A percentile compares a stretch with the other conserved stretches of the same genome.
Conservation (phyloP, 768 basidiomycete genomes). For the Panaeolus cyanescens region DNA sequence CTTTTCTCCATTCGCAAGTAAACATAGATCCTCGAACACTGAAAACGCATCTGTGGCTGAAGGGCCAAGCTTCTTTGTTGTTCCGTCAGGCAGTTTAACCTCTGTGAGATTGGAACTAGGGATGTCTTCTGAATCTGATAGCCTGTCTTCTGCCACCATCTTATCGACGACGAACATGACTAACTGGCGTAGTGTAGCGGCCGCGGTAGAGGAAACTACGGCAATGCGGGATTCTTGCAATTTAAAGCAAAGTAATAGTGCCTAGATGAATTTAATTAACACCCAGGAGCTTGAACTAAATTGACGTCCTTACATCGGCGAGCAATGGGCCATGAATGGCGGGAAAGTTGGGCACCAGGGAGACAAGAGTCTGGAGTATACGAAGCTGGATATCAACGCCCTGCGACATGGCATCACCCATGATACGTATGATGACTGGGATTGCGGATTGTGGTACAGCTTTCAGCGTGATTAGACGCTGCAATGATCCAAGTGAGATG, state of each 20-base stretch:
- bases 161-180: slow-evolving; percentile 99
- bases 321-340: slow-evolving; percentile 78
- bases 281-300: neutral
- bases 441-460: slow-evolving; percentile 83
- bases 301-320: slow-evolving; percentile 64
- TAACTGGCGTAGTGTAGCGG: slow-evolving; percentile 91
- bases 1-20: slow-evolving; percentile 81
- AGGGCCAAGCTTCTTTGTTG: slow-evolving; percentile 61
- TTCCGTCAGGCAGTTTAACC: slow-evolving; percentile 68
- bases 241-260: slow-evolving; percentile 91
- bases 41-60: slow-evolving; percentile 84
- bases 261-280: slow-evolving; percentile 44
- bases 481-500: slow-evolving; percentile 87
- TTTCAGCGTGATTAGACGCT: slow-evolving; percentile 84
- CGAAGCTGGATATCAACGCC: slow-evolving; percentile 97
- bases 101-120: slow-evolving; percentile 35
- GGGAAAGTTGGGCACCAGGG: slow-evolving; percentile 86
- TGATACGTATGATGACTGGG: slow-evolving; percentile 76
- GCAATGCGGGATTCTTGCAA: slow-evolving; percentile 94
- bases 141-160: slow-evolving; percentile 75
- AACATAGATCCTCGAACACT: slow-evolving; percentile 90
- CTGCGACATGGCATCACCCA: slow-evolving; percentile 87
- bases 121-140: slow-evolving; percentile 34
- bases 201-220: slow-evolving; percentile 96
- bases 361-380: slow-evolving; percentile 89